Percentiles rank a stretch among this genome's conserved stretches.
phyloP scores from a whole-genome alignment of 768 basidiomycete genomes.

The Mycena vitilis region DNA sequence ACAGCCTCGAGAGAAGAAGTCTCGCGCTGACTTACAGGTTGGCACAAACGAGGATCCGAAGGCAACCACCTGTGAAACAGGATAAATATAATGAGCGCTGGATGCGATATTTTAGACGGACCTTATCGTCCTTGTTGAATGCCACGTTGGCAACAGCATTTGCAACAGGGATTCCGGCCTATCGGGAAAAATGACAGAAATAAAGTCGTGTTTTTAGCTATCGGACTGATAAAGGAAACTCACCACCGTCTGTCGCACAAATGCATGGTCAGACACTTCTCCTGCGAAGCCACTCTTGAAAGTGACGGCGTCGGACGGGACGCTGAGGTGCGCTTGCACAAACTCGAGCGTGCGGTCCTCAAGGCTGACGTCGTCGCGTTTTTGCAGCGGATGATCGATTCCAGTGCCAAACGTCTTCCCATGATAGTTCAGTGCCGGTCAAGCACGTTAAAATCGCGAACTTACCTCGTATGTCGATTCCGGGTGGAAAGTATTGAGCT shows the following conservation, averaged over 20 bases:
- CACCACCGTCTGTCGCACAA: conserved; percentile 15
- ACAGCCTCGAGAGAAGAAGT: not conserved
- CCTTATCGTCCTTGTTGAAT: conserved; percentile 54
- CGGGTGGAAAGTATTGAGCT: conserved; percentile 43
- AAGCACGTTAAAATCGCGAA: not conserved
- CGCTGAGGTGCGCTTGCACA: conserved; percentile 17
- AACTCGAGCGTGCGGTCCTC: conserved; percentile 20
- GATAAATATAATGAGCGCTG: not conserved
- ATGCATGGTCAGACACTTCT: conserved; percentile 18
- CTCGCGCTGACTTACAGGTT: conserved; percentile 46
- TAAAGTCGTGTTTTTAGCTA: not conserved
- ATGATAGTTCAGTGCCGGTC: not conserved
- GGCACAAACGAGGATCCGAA: conserved; percentile 62
- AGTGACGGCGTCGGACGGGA: not conserved
- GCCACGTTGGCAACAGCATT: conserved; percentile 59
- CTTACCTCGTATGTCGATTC: conserved; percentile 41
- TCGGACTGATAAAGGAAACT: not conserved
- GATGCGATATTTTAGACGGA: conserved; percentile 17
- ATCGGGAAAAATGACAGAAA: not conserved
- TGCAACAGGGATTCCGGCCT: conserved; percentile 48
- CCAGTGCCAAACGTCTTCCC: conserved; percentile 45
- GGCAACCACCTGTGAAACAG: conserved; percentile 45
- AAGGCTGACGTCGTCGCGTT: conserved; percentile 10
- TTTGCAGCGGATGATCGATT: conserved; percentile 35
- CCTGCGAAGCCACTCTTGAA: conserved; percentile 28